Evolutionary conservation across 2,329 filamentous ascomycete species (phyloP), one percentile per base, ranked within the genome.

Genomic region (Orbilia ellipsospora): DNA sequence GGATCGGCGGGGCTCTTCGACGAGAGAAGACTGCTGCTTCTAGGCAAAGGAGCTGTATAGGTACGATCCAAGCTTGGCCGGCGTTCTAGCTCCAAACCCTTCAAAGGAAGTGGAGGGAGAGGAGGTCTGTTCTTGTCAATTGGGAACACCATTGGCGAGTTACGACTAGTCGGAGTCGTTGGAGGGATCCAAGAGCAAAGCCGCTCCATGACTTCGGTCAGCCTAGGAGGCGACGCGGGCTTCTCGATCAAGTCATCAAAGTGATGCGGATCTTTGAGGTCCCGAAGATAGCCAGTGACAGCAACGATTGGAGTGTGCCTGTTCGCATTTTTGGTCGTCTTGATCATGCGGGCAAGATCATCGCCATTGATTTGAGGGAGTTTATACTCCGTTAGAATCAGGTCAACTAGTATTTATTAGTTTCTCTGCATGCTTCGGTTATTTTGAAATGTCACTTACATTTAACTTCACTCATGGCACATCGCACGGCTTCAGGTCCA

Each of bases 361-460:
- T 93, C 92, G 23, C 95, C 95, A 79, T 93, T 98, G 80, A 98
- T 93, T 80, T 96, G 93, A 8, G 95, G 94, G 54, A 99, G 85
- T 81, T 94, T 96, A 84, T 93, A 97, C 83, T 99, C 95, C 82
- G 97, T 94, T 85, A 99, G 95, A 81, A 99, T 97, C 79, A 97
- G 93, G 83, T 99, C 95, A 81, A 98, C 79, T 80, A 69, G 8
- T 1, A 8, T 42, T 52, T 40, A 52, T 79, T 42, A 79, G 73
- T 15, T 51, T 28, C 20, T 8, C 13, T 10, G 31, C 6, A 4
- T 36, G 31, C 10, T 36, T 7, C 10, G 6, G 31, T 36, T 36
- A 26, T 8, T 20, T 28, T 57, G 16, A 44, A 42, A 8, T 18
- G 13, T 28, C 10, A 75, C 65, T 67, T 73, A 79, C 79, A 99